Percentiles rank a stretch among this genome's conserved stretches.
Conservation (phyloP, 495 filamentous ascomycete species). For the Aspergillus funiculosus region DNA sequence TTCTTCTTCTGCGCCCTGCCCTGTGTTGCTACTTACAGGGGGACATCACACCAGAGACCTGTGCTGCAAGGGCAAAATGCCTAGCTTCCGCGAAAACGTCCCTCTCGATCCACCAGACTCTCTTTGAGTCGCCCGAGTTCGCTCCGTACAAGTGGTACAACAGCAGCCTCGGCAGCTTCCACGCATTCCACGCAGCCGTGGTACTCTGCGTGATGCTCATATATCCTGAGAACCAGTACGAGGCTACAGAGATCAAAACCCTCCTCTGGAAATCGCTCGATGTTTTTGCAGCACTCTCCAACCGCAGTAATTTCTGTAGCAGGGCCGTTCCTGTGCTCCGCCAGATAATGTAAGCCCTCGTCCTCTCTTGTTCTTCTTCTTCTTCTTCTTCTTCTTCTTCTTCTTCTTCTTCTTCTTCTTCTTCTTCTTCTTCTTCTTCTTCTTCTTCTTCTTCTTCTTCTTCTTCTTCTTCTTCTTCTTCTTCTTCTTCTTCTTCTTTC, state of each 20-base stretch:
- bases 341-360: conserved; percentile 33
- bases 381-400: background rate
- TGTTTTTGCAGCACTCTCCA: conserved; percentile 35
- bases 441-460: background rate
- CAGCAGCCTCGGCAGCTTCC: conserved; percentile 36
- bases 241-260: conserved; percentile 31
- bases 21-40: conserved; percentile 38
- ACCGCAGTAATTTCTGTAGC: conserved; percentile 39
- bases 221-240: conserved; percentile 29
- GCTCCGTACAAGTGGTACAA: conserved; percentile 45
- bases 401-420: background rate
- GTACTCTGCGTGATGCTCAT: conserved; percentile 29
- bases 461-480: background rate
- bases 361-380: background rate
- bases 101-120: conserved; percentile 35
- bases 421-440: background rate
- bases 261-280: conserved; percentile 30
- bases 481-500: background rate
- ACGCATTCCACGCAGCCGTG: conserved; percentile 32
- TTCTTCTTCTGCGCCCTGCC: conserved; percentile 41
- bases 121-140: conserved; percentile 33
- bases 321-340: conserved; percentile 37
- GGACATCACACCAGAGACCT: conserved; percentile 38
- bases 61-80: conserved; percentile 36
- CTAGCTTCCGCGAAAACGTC: conserved; percentile 39